A percentile compares a stretch with the other conserved stretches of the same genome.
Evolutionary conservation across 768 basidiomycete species (phyloP).

Genomic region (Rubroboletus satanas): DNA sequence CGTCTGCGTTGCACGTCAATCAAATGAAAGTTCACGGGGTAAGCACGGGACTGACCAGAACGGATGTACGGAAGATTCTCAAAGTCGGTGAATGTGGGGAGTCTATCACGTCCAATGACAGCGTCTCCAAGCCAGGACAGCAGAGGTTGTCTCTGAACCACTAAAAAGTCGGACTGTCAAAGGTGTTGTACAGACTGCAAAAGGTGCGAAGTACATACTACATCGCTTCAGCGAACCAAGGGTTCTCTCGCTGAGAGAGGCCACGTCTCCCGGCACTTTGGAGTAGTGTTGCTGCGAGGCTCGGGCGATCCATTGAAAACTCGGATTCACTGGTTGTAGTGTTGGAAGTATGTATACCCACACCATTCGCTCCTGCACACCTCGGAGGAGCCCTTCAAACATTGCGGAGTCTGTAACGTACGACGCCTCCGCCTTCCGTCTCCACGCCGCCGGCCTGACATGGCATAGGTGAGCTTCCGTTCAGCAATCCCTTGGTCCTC

Average conservation of each 20-base stretch:
- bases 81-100: constrained; percentile 12
- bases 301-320: neutral
- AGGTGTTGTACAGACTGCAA: neutral
- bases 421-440: neutral
- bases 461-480: neutral
- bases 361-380: constrained; percentile 3
- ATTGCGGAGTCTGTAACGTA: neutral
- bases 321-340: neutral
- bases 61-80: constrained; percentile 7
- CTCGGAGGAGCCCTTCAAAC: neutral
- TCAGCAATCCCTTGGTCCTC: too few relatives aligned
- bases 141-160: constrained; percentile 2
- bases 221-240: constrained; percentile 15
- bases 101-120: constrained; percentile 19
- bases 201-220: constrained; percentile 2
- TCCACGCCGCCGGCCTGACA: constrained; percentile 5
- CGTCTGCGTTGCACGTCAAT: neutral
- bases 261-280: constrained; percentile 1
- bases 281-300: neutral
- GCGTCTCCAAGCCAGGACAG: constrained; percentile 16
- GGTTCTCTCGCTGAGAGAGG: constrained; percentile 11
- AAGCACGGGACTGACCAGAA: neutral
- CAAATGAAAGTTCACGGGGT: neutral
- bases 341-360: neutral
- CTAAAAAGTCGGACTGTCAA: neutral